Conservation (phyloP, 2,329 filamentous ascomycete species). For the Penicillium digitatum region DNA sequence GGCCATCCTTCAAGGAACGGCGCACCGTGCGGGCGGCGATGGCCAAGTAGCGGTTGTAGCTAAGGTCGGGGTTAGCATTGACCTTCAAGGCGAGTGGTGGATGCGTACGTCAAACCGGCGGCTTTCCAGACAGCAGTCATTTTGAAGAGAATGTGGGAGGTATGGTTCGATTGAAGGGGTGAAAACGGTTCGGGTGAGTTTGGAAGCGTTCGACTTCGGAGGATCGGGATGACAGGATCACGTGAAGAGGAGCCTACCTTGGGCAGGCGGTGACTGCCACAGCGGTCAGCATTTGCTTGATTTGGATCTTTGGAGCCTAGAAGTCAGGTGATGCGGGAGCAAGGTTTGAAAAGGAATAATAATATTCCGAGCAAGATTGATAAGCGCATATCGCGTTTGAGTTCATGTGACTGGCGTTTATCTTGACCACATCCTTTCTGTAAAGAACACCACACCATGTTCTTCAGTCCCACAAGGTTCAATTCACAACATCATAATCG, state of each 20-base stretch:
- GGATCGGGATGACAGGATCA: conserved; percentile 25
- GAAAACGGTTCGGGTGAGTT: conserved; percentile 30
- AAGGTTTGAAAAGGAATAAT: too few species aligned
- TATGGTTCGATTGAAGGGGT: conserved; percentile 29
- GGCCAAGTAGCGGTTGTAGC: conserved; percentile 99
- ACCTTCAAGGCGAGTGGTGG: conserved; percentile 4
- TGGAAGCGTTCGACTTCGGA: conserved; percentile 35
- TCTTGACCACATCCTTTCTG: background rate
- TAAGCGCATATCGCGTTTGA: background rate
- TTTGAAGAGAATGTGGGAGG: conserved; percentile 48
- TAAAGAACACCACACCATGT: background rate
- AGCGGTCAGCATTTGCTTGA: background rate
- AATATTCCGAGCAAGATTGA: background rate
- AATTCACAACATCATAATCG: background rate
- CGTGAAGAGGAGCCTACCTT: background rate
- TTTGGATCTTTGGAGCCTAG: background rate
- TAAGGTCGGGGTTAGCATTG: conserved; percentile 46
- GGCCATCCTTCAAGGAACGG: conserved; percentile 93
- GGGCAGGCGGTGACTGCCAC: background rate
- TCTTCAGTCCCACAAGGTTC: background rate
- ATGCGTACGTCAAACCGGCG: conserved; percentile 85
- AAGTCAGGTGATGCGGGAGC: rapidly evolving
- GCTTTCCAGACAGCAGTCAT: conserved; percentile 99
- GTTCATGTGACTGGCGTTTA: background rate
- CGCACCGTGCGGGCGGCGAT: conserved; percentile 92